Percentiles rank a stretch among this genome's conserved stretches.
Evolutionary conservation across 306 rosid species (phyloP).

Genomic region (Corylus heterophylla): DNA sequence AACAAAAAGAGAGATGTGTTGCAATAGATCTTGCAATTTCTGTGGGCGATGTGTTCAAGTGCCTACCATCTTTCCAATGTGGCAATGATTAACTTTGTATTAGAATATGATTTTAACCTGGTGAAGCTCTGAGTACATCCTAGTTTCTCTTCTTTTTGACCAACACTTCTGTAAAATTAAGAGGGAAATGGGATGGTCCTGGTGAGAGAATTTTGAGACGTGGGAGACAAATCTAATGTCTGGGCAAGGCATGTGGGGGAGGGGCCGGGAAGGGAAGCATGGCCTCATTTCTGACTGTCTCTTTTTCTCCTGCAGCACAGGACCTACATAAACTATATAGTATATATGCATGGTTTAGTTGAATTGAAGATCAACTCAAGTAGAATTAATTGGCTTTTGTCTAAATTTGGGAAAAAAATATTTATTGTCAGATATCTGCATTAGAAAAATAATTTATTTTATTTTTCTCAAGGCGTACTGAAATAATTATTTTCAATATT

Average conservation of each 20-base stretch:
- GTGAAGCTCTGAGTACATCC: constrained; percentile 4
- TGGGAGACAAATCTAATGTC: constrained; percentile 48
- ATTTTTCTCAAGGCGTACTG: background rate
- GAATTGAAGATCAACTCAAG: background rate
- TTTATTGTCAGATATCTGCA: background rate
- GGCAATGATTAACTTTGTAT: background rate
- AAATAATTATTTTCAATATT: background rate
- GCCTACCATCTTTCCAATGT: background rate
- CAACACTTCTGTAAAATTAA: constrained; percentile 11
- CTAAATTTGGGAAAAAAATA: background rate
- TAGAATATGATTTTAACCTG: background rate
- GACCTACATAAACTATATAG: constrained; percentile 27
- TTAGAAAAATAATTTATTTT: background rate
- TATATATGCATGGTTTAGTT: background rate
- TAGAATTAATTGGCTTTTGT: background rate
- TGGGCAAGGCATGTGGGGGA: constrained; percentile 45
- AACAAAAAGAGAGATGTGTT: constrained; percentile 18
- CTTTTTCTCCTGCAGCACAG: constrained; percentile 36
- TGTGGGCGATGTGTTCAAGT: background rate
- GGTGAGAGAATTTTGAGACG: constrained; percentile 25
- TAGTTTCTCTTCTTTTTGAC: constrained; percentile 26
- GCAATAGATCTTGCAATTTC: constrained; percentile 4
- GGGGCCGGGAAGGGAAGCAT: constrained; percentile 34
- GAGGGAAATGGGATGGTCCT: background rate
- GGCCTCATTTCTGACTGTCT: constrained; percentile 50